Base-by-base conservation (phyloP, 2,329 filamentous ascomycete species). In the Alternaria sp. region DNA sequence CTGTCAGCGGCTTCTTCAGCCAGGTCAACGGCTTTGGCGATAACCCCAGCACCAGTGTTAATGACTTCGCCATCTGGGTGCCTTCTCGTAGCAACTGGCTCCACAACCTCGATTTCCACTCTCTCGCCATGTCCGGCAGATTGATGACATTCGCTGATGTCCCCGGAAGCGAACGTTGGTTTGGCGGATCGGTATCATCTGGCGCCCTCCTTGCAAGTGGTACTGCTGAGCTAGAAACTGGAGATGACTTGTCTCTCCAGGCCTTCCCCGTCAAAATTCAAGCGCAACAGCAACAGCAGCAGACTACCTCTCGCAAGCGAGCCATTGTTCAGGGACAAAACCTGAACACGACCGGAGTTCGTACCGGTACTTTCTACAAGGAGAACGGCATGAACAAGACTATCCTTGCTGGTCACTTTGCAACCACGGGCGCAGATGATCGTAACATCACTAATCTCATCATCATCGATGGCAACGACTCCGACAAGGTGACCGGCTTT, bases 31-130 rank as follows among this genome's bases (percentile, higher is more conserved):
- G 85, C 0, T 94, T 93, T 69, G 87, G 82, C 36, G 83, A 83
- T 65, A 89, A 89, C 66, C 78, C 84, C 7, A 85, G 88, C 10
- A 84, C 89, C 28, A 72, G 85, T 9, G 91, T 89, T 0, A 80
- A 87, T 52, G 93, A 94, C 2, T 93, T 99, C 72, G 94, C 93
- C 14, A 84, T 98, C 38, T 99, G 95, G 95, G 90, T 98, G 8
- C 92, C 92, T 3, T 96, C 93, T 4, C 84, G 86, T 63, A 85
- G 85, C 59, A 95, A 95, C 75, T 99, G 95, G 95, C 84, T 99
- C 16, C 88, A 93, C 74, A 95, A 96, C 68, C 81, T 97, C 18
- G 71, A 79, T 11, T 82, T 87, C 7, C 81, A 86, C 8, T 85
- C 89, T 32, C 88, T 92, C 56, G 84, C 86, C 7, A 86, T 96